Base-by-base conservation (phyloP, 73 alveolate species). In the Effrenium voratum region DNA sequence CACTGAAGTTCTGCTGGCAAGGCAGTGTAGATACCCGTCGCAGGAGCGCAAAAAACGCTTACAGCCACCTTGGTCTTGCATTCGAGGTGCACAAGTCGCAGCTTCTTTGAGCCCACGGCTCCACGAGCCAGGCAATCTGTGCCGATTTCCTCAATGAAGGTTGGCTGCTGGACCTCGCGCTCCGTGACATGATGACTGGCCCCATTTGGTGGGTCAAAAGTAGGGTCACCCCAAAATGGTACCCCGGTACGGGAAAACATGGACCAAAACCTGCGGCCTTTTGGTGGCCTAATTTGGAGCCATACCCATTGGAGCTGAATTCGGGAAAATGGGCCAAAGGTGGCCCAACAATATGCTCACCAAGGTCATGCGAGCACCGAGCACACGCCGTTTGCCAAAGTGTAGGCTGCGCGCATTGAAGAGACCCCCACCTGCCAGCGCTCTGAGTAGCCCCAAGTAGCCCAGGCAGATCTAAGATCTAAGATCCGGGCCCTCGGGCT, bases 21-120 rank as follows among this genome's bases (percentile, higher is more conserved):
- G 50, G 57, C 96, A 41, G 68, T 90, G 75, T 90, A 90, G 63
- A 90, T 90, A 32, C 96, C 96, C 49, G 96, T 90, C 40, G 96
- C 96, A 3, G 96, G 96, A 45, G 96, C 87, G 79, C 96, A 90
- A 75, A 90, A 90, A 43, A 90, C 96, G 59, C 96, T 90, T 55
- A 90, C 96, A 32, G 96, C 96, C 44, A 90, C 96, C 96, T 90
- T 63, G 52, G 49, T n/a, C 28, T 3, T 30, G 44, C 26, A 77
- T 19, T 32, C 80, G 2, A 12, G 79, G 41, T 68, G 34, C 80
- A 30, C 15, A 13, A 36, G 41, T 12, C 10, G 22, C 13, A 12
- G 5, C 1, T 0, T 16, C 13, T 68, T 16, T 79, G 22, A 40
- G 92, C 55, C 63, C 87, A 85, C 3, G 46, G 57, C 96, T 46